Conservation (phyloP, 768 basidiomycete genomes). For the Psilocybe cyanescens region DNA sequence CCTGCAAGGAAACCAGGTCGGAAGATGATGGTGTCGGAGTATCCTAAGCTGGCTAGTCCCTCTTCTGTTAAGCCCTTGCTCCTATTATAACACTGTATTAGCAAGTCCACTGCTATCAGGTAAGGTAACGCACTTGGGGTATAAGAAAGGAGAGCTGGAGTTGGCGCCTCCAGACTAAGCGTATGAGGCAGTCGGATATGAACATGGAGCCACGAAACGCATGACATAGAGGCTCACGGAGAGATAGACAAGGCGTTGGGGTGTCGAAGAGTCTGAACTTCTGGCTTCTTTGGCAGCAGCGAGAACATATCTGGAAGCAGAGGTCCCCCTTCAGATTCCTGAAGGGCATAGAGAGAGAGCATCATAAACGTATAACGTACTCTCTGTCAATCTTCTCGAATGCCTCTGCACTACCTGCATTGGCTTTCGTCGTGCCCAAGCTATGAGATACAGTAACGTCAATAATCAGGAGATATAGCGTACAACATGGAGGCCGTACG, state of each 20-base stretch:
- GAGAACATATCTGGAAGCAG: slow-evolving; percentile 63
- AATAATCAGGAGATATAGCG: background rate
- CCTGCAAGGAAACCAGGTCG: slow-evolving; percentile 61
- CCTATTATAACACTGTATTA: slow-evolving; percentile 34
- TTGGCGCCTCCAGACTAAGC: slow-evolving; percentile 41
- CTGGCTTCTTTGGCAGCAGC: slow-evolving; percentile 72
- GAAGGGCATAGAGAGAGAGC: background rate
- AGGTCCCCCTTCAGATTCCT: background rate
- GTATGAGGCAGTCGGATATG: background rate
- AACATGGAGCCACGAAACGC: background rate
- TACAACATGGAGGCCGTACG: slow-evolving; percentile 39
- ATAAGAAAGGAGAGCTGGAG: slow-evolving; percentile 53
- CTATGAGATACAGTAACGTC: slow-evolving; percentile 27
- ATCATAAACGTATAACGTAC: slow-evolving; percentile 37
- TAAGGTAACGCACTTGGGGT: slow-evolving; percentile 41
- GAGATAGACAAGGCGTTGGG: slow-evolving; percentile 71
- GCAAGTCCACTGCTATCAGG: background rate
- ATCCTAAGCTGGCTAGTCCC: slow-evolving; percentile 67
- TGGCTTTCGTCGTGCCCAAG: slow-evolving; percentile 65
- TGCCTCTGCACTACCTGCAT: slow-evolving; percentile 63
- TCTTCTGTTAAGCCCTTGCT: slow-evolving; percentile 79
- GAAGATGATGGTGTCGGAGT: slow-evolving; percentile 71
- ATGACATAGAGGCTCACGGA: slow-evolving; percentile 51
- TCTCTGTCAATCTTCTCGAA: slow-evolving; percentile 83
- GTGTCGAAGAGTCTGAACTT: slow-evolving; percentile 40